Evolutionary conservation across 176 grass and related monocot species (phyloP), one percentile per base, ranked within the genome.

Genomic region (Cocos nucifera): DNA sequence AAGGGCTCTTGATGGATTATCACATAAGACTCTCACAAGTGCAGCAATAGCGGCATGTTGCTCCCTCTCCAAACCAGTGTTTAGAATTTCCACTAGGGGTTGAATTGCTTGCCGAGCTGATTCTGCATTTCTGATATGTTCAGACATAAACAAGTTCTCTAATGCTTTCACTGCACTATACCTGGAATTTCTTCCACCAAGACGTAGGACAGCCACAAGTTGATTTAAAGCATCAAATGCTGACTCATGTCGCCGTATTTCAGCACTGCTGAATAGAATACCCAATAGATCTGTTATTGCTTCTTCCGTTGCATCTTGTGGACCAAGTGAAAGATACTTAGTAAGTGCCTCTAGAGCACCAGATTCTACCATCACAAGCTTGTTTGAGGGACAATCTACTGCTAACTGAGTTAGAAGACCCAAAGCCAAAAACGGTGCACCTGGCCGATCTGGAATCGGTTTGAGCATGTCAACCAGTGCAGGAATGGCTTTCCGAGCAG

Each of bases 21-120:
- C 94, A 76, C 68, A 78, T 32, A 99, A 81, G 67, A 99, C 64
- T 55, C 85, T 93, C 50, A 99, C 88, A 54, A 99, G 88, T 56
- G 88, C 88, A 78, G 94, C 88, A 80, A 93, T 99, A 67, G 94
- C 88, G 65, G 94, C 94, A 84, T 99, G 94, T 67, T 99, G 94
- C 66, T 99, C 94, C 82, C 85, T 99, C 64, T 86, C 88, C 67
- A 89, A 80, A 74, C 88, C 94, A 71, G 94, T 93, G 82, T 83
- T 89, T 77, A 99, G 44, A 76, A 99, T 92, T 85, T 99, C 94
- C 27, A 99, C 88, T 59, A 99, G 85, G 3, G 94, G 94, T 71
- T 93, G 88, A 83, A 99, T 83, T 73, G 94, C 82, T 65, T 99
- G 88, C 35, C 88, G 49, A 29, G 94, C 85, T 79, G 88, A 93